These are phyloP conservation scores for Trametes punicea DNA, from an alignment of 768 basidiomycete genomes.

Conservation along the genomic window DNA sequence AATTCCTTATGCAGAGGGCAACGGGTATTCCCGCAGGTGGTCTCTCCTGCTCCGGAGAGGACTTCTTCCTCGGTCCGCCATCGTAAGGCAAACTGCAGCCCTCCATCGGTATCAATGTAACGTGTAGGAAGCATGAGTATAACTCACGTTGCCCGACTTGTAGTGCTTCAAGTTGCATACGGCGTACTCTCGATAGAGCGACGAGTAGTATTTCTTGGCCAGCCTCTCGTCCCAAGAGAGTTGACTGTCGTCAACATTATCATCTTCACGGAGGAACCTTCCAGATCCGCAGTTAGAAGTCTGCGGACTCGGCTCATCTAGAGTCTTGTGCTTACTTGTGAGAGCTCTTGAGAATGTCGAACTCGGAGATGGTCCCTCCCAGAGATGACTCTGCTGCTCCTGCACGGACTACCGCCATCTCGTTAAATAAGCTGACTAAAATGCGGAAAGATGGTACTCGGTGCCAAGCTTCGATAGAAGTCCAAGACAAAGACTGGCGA, in stretches of 20 bases:
- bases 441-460: background rate
- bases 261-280: constrained; percentile 78
- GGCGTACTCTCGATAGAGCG: constrained; percentile 88
- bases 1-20: constrained; percentile 55
- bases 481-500: background rate
- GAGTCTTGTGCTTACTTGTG: constrained; percentile 48
- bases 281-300: background rate
- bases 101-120: background rate
- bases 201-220: constrained; percentile 85
- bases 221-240: constrained; percentile 80
- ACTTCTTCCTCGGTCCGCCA: constrained; percentile 96
- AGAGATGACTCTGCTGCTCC: background rate
- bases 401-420: background rate
- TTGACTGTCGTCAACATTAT: constrained; percentile 31
- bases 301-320: background rate
- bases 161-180: constrained; percentile 95
- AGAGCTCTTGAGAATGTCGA: constrained; percentile 70
- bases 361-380: constrained; percentile 42
- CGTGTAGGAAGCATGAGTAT: background rate
- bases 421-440: background rate
- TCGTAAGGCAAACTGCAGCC: constrained; percentile 73
- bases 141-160: constrained; percentile 80
- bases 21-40: constrained; percentile 86
- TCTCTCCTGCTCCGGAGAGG: constrained; percentile 78
- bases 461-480: no score